A percentile compares a stretch with the other conserved stretches of the same genome.
Evolutionary conservation across 2,329 filamentous ascomycete species (phyloP).

Genomic region (Cladosporium sp.): DNA sequence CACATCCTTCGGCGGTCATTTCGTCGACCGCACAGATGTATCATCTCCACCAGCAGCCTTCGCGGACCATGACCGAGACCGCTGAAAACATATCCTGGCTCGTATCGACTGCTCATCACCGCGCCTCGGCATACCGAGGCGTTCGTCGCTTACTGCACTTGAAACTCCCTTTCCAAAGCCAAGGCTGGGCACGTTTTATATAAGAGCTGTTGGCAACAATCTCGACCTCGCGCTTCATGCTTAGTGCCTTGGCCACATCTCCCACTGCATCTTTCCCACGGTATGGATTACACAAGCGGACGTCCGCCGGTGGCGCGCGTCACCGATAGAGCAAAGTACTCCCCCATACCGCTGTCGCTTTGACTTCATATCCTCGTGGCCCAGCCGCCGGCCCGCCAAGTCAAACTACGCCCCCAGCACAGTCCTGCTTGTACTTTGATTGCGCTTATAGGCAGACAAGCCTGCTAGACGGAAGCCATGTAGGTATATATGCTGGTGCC

Average conservation of each 20-base stretch:
- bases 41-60: too few relatives aligned
- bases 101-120: too few relatives aligned
- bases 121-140: neutral
- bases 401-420: neutral
- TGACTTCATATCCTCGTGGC: neutral
- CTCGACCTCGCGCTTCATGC: neutral
- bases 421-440: neutral
- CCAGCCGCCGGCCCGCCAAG: neutral
- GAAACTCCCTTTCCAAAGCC: slow-evolving; percentile 4
- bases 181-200: slow-evolving; percentile 7
- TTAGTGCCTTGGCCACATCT: neutral
- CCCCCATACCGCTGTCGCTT: neutral
- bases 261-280: neutral
- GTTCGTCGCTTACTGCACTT: slow-evolving; percentile 3
- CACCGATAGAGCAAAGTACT: too few relatives aligned
- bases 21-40: too few relatives aligned
- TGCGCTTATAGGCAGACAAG: neutral
- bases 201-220: slow-evolving; percentile 1
- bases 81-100: too few relatives aligned
- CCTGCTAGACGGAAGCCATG: neutral
- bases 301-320: neutral
- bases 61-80: too few relatives aligned
- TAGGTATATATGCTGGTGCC: slow-evolving; percentile 1
- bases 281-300: slow-evolving; percentile 2
- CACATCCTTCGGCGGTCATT: too few relatives aligned